A percentile compares a stretch with the other conserved stretches of the same genome.
phyloP scores from a whole-genome alignment of 2,329 filamentous ascomycete genomes.

The Claviceps sorghi region DNA sequence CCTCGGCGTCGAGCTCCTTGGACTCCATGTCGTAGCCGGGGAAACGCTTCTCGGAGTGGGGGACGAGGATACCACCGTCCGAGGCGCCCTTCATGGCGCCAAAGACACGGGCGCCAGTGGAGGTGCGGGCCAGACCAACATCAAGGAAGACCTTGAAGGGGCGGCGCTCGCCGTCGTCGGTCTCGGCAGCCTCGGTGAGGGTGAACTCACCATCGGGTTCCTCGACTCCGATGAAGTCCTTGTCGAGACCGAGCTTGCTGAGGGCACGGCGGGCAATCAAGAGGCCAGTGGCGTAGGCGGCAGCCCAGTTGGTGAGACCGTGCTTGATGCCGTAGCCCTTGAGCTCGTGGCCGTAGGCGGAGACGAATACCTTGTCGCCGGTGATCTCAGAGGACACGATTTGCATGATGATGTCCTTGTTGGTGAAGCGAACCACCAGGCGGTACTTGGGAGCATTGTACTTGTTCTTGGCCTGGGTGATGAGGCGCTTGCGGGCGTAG shows the following conservation, averaged over 20 bases:
- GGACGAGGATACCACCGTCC: constrained; percentile 90
- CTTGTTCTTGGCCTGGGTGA: constrained; percentile 99
- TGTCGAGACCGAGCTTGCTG: constrained; percentile 90
- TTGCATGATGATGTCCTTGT: constrained; percentile 98
- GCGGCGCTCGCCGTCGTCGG: constrained; percentile 80
- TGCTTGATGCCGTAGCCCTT: constrained; percentile 94
- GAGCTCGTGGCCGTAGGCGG: constrained; percentile 95
- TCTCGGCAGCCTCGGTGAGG: constrained; percentile 87
- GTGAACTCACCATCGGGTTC: constrained; percentile 93
- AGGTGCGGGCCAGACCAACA: constrained; percentile 92
- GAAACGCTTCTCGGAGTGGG: constrained; percentile 99
- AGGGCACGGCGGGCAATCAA: constrained; percentile 93
- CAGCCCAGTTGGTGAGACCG: constrained; percentile 99
- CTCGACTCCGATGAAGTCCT: constrained; percentile 89
- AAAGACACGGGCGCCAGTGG: constrained; percentile 96
- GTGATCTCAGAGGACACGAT: constrained; percentile 92
- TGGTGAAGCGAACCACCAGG: constrained; percentile 97
- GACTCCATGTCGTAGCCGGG: constrained; percentile 93
- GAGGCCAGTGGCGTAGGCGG: constrained; percentile 92
- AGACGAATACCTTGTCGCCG: constrained; percentile 90
- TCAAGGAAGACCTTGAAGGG: constrained; percentile 99
- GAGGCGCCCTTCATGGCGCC: constrained; percentile 99
- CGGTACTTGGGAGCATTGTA: constrained; percentile 99
- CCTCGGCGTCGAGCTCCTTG: constrained; percentile 96
- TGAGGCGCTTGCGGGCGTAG: constrained; percentile 98